phyloP scores from a whole-genome alignment of 208 protist species.

The Strigomonas galati region DNA sequence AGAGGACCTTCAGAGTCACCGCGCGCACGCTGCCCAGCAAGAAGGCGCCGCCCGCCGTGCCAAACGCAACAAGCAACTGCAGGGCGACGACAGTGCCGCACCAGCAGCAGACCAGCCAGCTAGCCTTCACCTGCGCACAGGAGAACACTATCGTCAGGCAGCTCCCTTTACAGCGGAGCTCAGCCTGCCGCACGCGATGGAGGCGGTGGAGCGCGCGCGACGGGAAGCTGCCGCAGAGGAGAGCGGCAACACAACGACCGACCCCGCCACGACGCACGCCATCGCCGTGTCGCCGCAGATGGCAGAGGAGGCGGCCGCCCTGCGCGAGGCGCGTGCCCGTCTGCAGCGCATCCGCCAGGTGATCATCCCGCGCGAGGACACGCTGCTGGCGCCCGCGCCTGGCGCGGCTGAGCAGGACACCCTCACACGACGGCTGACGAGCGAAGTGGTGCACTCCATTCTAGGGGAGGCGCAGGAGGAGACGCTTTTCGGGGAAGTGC shows the following conservation, averaged over 20 bases:
- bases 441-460: conserved; percentile 41
- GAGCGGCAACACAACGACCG: no score
- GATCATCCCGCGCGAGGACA: background rate
- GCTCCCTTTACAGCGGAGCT: no score
- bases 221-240: no score
- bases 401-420: background rate
- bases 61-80: no score
- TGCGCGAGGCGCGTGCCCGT: conserved; percentile 36
- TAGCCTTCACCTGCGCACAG: no score
- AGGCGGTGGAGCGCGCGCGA: no score
- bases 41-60: background rate
- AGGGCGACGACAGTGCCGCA: conserved; percentile 16
- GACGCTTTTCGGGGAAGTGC: conserved; percentile 27
- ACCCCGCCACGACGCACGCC: no score
- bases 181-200: no score
- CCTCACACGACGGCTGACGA: conserved; percentile 23
- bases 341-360: conserved; percentile 26
- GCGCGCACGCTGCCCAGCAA: background rate
- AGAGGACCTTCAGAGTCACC: background rate
- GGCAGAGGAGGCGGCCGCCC: conserved; percentile 39
- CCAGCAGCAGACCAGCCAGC: conserved; percentile 10
- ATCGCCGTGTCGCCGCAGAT: conserved; percentile 21
- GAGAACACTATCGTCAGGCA: no score
- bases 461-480: conserved; percentile 33
- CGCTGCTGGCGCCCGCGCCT: no score